Conservation (phyloP, 768 basidiomycete species). For the Pleurotus ostreatus region DNA sequence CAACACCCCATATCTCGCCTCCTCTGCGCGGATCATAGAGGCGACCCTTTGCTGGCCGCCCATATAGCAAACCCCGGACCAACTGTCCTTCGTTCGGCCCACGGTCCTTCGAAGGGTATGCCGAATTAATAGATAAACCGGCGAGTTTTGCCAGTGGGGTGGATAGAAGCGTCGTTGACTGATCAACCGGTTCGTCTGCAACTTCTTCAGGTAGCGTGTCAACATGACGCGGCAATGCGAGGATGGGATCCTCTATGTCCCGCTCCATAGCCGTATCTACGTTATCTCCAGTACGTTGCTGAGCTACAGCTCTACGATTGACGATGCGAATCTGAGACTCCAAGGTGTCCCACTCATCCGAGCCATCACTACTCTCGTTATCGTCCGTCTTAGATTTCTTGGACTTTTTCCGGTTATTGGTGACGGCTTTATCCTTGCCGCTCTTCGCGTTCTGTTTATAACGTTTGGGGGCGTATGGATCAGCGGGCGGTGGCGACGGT, state of each 20-base stretch:
- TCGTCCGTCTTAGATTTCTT: constrained; percentile 45
- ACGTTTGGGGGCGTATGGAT: constrained; percentile 17
- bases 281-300: not conserved
- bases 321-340: constrained; percentile 13
- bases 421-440: constrained; percentile 33
- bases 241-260: constrained; percentile 9
- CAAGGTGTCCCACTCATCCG: constrained; percentile 25
- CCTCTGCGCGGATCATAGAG: constrained; percentile 61
- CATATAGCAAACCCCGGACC: constrained; percentile 58
- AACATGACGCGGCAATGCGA: not conserved
- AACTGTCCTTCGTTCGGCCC: constrained; percentile 47
- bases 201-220: not conserved
- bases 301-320: constrained; percentile 14
- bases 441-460: constrained; percentile 20
- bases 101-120: constrained; percentile 31
- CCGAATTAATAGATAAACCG: constrained; percentile 58
- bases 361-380: constrained; percentile 15
- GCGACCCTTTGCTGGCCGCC: constrained; percentile 35
- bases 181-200: not conserved
- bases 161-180: constrained; percentile 21
- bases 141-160: constrained; percentile 61
- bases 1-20: constrained; percentile 74
- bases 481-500: constrained; percentile 62
- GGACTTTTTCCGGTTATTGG: not conserved
- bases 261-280: constrained; percentile 6